phyloP scores from a whole-genome alignment of 768 basidiomycete genomes.

The Melanogaster broomeanus region DNA sequence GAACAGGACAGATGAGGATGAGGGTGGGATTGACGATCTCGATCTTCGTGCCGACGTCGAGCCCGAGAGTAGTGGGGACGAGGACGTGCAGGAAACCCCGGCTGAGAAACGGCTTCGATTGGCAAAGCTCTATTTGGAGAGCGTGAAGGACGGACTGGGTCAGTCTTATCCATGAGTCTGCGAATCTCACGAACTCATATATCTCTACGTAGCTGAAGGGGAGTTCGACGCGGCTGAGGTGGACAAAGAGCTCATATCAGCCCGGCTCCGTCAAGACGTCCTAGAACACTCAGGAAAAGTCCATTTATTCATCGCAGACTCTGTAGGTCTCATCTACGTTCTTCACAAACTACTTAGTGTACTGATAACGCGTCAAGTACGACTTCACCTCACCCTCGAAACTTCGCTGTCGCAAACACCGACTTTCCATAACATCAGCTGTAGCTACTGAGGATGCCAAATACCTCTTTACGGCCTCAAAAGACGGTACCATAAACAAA shows the following conservation, averaged over 20 bases:
- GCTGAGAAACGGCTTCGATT: slow-evolving; percentile 90
- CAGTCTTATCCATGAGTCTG: slow-evolving; percentile 26
- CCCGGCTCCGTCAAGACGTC: slow-evolving; percentile 90
- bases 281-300: slow-evolving; percentile 87
- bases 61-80: slow-evolving; percentile 69
- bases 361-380: slow-evolving; percentile 42
- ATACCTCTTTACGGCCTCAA: slow-evolving; percentile 85
- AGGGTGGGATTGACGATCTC: slow-evolving; percentile 64
- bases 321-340: slow-evolving; percentile 43
- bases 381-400: slow-evolving; percentile 44
- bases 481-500: slow-evolving; percentile 88
- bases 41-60: slow-evolving; percentile 66
- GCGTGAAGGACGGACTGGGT: slow-evolving; percentile 76
- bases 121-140: slow-evolving; percentile 88
- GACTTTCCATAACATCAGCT: slow-evolving; percentile 80
- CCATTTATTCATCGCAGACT: slow-evolving; percentile 77
- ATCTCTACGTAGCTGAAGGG: slow-evolving; percentile 57
- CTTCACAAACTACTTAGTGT: not conserved
- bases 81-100: slow-evolving; percentile 87
- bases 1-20: slow-evolving; percentile 58
- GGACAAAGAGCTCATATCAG: slow-evolving; percentile 88
- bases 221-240: slow-evolving; percentile 96
- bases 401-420: slow-evolving; percentile 72
- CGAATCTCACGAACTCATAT: slow-evolving; percentile 1
- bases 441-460: slow-evolving; percentile 71